Evolutionary conservation across 495 filamentous ascomycete genomes (phyloP).

Genomic region (Aspergillus ellipticus): DNA sequence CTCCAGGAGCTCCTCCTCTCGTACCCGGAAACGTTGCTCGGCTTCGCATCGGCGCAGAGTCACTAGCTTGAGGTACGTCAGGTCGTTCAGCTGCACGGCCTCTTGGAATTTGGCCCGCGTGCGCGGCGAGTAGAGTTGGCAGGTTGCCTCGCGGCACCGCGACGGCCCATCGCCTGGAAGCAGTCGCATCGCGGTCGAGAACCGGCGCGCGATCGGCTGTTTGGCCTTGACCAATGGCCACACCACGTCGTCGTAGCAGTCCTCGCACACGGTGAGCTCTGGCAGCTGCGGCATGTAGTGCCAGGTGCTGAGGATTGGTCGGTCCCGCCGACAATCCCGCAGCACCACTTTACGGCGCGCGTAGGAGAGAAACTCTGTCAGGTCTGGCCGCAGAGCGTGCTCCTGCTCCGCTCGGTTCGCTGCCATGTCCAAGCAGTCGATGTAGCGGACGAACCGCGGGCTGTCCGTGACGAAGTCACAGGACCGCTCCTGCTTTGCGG

Average conservation of each 20-base stretch:
- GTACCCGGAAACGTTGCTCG: constrained; percentile 45
- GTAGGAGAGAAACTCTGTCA: constrained; percentile 47
- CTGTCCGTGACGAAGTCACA: constrained; percentile 51
- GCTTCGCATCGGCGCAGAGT: constrained; percentile 39
- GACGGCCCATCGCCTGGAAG: constrained; percentile 45
- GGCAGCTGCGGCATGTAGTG: constrained; percentile 60
- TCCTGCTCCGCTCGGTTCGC: constrained; percentile 44
- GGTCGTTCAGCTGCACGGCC: constrained; percentile 57
- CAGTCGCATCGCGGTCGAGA: constrained; percentile 44
- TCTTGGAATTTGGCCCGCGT: constrained; percentile 64
- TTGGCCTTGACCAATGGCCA: constrained; percentile 55
- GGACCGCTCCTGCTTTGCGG: constrained; percentile 29
- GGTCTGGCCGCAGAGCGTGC: constrained; percentile 38
- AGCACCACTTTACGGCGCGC: constrained; percentile 47
- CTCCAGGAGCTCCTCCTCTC: constrained; percentile 35
- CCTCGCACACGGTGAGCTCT: constrained; percentile 65
- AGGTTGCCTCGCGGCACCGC: constrained; percentile 50
- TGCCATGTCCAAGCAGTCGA: constrained; percentile 56
- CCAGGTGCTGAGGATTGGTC: constrained; percentile 48
- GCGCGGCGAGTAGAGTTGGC: constrained; percentile 71
- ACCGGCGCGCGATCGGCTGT: constrained; percentile 52
- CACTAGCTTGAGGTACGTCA: constrained; percentile 40
- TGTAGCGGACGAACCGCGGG: constrained; percentile 55
- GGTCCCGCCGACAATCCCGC: constrained; percentile 54
- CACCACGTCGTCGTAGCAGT: constrained; percentile 68